phyloP scores from a whole-genome alignment of 2,329 filamentous ascomycete species.

The Biscogniauxia marginata region DNA sequence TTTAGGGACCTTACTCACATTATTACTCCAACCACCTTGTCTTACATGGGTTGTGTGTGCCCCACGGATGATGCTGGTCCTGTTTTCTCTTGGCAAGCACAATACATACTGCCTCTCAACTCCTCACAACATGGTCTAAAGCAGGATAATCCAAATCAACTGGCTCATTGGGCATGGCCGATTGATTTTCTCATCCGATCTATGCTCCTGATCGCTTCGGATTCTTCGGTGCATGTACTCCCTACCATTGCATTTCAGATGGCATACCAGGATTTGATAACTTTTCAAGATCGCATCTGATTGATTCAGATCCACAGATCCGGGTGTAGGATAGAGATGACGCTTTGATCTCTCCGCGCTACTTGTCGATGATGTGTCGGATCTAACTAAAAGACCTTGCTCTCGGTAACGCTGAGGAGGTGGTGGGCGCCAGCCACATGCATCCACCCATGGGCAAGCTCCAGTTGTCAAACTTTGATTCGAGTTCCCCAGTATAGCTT shows the following conservation, averaged over 20 bases:
- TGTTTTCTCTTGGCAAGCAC: conserved; percentile 16
- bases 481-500: not conserved
- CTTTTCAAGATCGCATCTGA: conserved; percentile 7
- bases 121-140: conserved; percentile 7
- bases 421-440: conserved; percentile 5
- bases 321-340: not conserved
- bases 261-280: conserved; percentile 5
- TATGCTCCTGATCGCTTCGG: not conserved
- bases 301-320: conserved; percentile 5
- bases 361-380: conserved; percentile 1
- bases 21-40: not conserved
- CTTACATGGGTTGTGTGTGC: conserved; percentile 4
- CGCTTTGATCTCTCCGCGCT: not conserved
- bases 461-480: conserved; percentile 9
- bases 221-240: not conserved
- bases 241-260: conserved; percentile 8
- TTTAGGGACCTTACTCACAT: not conserved
- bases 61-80: conserved; percentile 23
- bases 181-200: not conserved
- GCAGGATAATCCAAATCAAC: conserved; percentile 1
- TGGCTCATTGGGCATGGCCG: not conserved
- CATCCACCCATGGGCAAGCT: conserved; percentile 1
- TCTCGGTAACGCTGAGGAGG: conserved; percentile 2
- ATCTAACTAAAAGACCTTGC: conserved; percentile 2
- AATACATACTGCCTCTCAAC: conserved; percentile 17